Evolutionary conservation across 805 yeast species (phyloP).

Genomic region (Komagataella phaffii): DNA sequence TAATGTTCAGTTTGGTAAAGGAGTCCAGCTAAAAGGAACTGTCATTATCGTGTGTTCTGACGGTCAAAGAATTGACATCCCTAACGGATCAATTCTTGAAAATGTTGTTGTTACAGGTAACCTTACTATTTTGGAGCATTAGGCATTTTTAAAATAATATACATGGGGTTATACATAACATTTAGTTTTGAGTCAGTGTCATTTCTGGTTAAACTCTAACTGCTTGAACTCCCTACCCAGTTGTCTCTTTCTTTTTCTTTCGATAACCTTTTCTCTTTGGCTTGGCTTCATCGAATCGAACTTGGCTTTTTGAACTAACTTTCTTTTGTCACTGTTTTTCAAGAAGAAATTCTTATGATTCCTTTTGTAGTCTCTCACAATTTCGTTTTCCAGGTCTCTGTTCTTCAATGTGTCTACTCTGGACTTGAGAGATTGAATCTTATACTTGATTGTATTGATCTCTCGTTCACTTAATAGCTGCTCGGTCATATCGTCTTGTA

Average conservation of each 20-base stretch:
- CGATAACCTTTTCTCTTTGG: slow-evolving; percentile 73
- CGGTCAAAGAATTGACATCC: slow-evolving; percentile 93
- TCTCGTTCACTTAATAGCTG: slow-evolving; percentile 29
- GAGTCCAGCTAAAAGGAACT: slow-evolving; percentile 88
- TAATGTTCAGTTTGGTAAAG: slow-evolving; percentile 83
- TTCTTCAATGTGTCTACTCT: slow-evolving; percentile 56
- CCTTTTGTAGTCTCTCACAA: slow-evolving; percentile 45
- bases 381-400: slow-evolving; percentile 60
- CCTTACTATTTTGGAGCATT: slow-evolving; percentile 88
- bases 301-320: slow-evolving; percentile 64
- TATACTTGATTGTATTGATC: slow-evolving; percentile 35
- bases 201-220: slow-evolving; percentile 13
- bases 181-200: background rate
- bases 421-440: slow-evolving; percentile 52
- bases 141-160: slow-evolving; percentile 5
- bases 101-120: slow-evolving; percentile 97
- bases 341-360: slow-evolving; percentile 40
- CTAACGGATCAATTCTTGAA: slow-evolving; percentile 89
- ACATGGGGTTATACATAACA: background rate
- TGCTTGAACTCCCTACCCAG: slow-evolving; percentile 66
- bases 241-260: slow-evolving; percentile 77
- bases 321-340: slow-evolving; percentile 59
- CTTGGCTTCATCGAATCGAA: slow-evolving; percentile 59
- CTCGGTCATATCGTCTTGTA: slow-evolving; percentile 39
- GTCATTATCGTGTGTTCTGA: slow-evolving; percentile 96